A percentile compares a stretch with the other conserved stretches of the same genome.
phyloP scores from a whole-genome alignment of 768 basidiomycete species.

The Lentinula edodes region DNA sequence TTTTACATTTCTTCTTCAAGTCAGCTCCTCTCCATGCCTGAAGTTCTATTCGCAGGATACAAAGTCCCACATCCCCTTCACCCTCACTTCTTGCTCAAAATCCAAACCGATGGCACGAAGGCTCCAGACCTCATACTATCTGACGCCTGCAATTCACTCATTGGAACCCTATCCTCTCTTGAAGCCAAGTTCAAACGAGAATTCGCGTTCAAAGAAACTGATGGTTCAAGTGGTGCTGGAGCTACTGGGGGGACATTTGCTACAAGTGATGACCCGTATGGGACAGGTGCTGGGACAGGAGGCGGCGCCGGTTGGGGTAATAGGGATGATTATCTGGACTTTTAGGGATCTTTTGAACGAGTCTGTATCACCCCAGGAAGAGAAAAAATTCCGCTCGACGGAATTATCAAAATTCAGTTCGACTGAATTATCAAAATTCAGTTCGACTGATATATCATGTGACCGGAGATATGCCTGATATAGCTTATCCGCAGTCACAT shows the following conservation, averaged over 20 bases:
- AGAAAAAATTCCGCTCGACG: no score
- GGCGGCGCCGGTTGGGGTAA: slow-evolving; percentile 2
- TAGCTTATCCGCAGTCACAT: no score
- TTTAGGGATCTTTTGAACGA: not conserved
- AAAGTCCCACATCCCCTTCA: slow-evolving; percentile 96
- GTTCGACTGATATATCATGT: no score
- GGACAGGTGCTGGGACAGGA: not conserved
- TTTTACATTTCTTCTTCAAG: slow-evolving; percentile 30
- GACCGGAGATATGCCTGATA: no score
- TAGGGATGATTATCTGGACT: slow-evolving; percentile 6
- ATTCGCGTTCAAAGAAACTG: slow-evolving; percentile 74
- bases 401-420: no score
- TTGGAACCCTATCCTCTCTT: slow-evolving; percentile 60
- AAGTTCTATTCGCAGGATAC: slow-evolving; percentile 95
- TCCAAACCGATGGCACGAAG: slow-evolving; percentile 87
- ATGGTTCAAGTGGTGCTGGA: slow-evolving; percentile 26
- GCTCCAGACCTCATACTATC: slow-evolving; percentile 83
- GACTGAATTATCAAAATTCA: no score
- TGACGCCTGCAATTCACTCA: slow-evolving; percentile 77
- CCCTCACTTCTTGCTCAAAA: slow-evolving; percentile 89
- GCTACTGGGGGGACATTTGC: slow-evolving; percentile 25
- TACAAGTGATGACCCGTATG: slow-evolving; percentile 7
- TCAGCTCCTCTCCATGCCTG: slow-evolving; percentile 84
- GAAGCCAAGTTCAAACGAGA: slow-evolving; percentile 79
- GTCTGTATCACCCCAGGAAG: no score